These are phyloP conservation scores for Picochlorum sp. DNA, from an alignment of 139 green algal genomes.

Conservation along the genomic window DNA sequence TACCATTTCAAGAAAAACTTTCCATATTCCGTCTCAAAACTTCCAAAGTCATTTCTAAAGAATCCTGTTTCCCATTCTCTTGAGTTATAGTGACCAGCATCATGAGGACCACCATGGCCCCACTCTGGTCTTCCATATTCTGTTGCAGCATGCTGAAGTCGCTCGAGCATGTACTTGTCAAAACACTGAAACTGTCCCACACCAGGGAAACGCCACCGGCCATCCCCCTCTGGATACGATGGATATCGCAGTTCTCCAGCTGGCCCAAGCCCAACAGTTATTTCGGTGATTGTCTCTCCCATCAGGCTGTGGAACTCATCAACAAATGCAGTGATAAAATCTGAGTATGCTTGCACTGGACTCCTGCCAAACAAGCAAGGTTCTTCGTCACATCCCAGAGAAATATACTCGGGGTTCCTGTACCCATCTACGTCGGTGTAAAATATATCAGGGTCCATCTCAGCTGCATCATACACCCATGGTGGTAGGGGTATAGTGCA, in stretches of 20 bases:
- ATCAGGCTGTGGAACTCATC: slow-evolving; percentile 61
- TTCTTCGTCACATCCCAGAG: slow-evolving; percentile 78
- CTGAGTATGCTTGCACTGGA: slow-evolving; percentile 82
- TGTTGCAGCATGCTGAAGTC: slow-evolving; percentile 54
- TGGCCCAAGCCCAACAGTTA: slow-evolving; percentile 91
- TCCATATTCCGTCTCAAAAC: slow-evolving; percentile 83
- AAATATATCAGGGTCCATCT: slow-evolving; percentile 86
- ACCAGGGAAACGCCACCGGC: slow-evolving; percentile 90
- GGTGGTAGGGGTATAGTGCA: slow-evolving; percentile 84
- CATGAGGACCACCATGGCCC: slow-evolving; percentile 79
- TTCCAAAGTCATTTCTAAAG: slow-evolving; percentile 73
- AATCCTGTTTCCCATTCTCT: slow-evolving; percentile 83
- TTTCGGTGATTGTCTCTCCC: slow-evolving; percentile 72
- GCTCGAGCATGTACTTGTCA: slow-evolving; percentile 91
- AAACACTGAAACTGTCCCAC: slow-evolving; percentile 99
- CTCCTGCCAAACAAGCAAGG: slow-evolving; percentile 71
- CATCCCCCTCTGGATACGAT: slow-evolving; percentile 89
- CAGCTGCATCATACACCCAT: slow-evolving; percentile 89
- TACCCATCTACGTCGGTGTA: slow-evolving; percentile 84
- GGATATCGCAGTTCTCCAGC: slow-evolving; percentile 97
- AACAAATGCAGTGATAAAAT: slow-evolving; percentile 88
- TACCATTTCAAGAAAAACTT: slow-evolving; percentile 95
- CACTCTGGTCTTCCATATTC: slow-evolving; percentile 74
- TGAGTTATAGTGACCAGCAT: slow-evolving; percentile 90
- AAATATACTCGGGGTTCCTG: slow-evolving; percentile 91